These are phyloP conservation scores for Nigrospora osmanthi DNA, from an alignment of 2,329 filamentous ascomycete genomes.

Conservation along the genomic window DNA sequence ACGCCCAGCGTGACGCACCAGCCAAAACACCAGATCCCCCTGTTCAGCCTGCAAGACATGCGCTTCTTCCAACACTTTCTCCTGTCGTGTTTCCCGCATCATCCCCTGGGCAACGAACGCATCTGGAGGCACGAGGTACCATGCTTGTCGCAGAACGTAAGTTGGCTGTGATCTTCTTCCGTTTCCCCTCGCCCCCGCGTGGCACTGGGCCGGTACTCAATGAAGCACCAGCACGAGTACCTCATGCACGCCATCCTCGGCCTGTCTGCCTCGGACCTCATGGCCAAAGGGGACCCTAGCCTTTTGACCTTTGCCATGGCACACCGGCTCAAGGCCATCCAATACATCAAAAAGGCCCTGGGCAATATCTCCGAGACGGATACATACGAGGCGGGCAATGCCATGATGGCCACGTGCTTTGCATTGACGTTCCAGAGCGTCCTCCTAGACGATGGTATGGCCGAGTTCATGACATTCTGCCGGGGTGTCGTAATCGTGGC, in stretches of 20 bases:
- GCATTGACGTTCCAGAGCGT: slow-evolving; percentile 53
- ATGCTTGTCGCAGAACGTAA: slow-evolving; percentile 57
- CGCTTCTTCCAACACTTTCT: slow-evolving; percentile 63
- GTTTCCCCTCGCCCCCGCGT: not conserved
- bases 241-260: slow-evolving; percentile 61
- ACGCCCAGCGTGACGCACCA: slow-evolving; percentile 42
- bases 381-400: slow-evolving; percentile 45
- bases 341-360: slow-evolving; percentile 50
- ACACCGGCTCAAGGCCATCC: slow-evolving; percentile 59
- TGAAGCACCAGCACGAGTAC: slow-evolving; percentile 46
- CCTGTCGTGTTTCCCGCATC: slow-evolving; percentile 51
- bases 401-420: slow-evolving; percentile 51
- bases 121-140: slow-evolving; percentile 63
- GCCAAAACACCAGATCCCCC: slow-evolving; percentile 49
- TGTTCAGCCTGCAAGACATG: slow-evolving; percentile 58
- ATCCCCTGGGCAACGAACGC: slow-evolving; percentile 56
- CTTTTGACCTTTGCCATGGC: slow-evolving; percentile 51
- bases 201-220: not conserved
- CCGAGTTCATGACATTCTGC: slow-evolving; percentile 54
- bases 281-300: slow-evolving; percentile 34
- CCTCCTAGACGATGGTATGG: slow-evolving; percentile 47
- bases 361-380: slow-evolving; percentile 19
- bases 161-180: slow-evolving; percentile 10
- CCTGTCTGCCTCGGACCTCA: slow-evolving; percentile 58
- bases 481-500: slow-evolving; percentile 48